A percentile compares a stretch with the other conserved stretches of the same genome.
These are phyloP conservation scores for Curvularia spicifera DNA, from an alignment of 2,329 filamentous ascomycete genomes.

Conservation along the genomic window DNA sequence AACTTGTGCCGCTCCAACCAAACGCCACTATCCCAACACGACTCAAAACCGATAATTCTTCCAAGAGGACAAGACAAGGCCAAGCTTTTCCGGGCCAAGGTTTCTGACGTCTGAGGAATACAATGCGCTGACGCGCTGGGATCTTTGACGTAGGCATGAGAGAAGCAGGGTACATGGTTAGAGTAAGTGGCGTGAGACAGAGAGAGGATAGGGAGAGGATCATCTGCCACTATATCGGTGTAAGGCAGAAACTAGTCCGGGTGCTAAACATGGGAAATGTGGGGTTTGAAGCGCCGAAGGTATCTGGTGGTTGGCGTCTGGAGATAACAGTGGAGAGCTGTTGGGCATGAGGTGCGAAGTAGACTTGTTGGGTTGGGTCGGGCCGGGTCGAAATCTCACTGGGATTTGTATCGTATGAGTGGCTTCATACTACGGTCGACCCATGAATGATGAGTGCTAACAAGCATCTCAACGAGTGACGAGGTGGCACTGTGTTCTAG, in stretches of 20 bases:
- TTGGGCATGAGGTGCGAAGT: background rate
- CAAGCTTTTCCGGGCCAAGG: background rate
- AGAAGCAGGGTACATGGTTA: background rate
- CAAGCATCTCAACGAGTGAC: no score
- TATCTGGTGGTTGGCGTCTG: background rate
- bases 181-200: background rate
- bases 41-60: background rate
- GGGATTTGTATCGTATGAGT: no score
- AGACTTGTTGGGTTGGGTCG: background rate
- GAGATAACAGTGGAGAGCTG: background rate
- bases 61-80: background rate
- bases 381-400: no score
- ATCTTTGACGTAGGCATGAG: background rate
- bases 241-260: background rate
- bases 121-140: background rate
- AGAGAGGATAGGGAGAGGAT: background rate
- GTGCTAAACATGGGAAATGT: background rate
- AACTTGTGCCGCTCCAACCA: background rate
- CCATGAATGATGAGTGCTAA: no score
- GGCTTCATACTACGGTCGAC: no score
- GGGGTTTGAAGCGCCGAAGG: background rate
- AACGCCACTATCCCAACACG: background rate
- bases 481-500: no score
- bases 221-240: background rate
- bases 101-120: background rate